Evolutionary conservation across 148 eudicot species (phyloP), one percentile per base, ranked within the genome.

Genomic region (Fagopyrum esculentum): DNA sequence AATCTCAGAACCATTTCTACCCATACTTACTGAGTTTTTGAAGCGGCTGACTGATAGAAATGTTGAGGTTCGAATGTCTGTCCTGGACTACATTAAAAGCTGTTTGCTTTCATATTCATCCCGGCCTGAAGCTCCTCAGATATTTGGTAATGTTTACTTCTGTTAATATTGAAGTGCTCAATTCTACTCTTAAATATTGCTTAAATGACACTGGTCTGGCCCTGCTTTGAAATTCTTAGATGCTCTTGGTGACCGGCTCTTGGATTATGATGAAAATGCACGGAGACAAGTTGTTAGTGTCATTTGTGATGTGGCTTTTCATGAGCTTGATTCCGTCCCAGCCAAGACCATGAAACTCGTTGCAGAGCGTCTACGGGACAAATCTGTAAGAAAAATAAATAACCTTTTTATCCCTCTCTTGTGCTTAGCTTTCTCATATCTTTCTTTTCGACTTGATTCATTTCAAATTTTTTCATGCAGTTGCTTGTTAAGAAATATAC

Each of bases 251-350:
- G 98, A 95, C 78, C 93, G 98, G 82, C 88, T 95, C 81, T 80
- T 95, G 90, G 99, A 95, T 83, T 88, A 90, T 76, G 99, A 95
- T 80, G 98, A 95, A 82, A 92, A 83, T 84, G 89, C 92, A 63
- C 94, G 98, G 56, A 93, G 87, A 82, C 92, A 87, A 92, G 99
- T 90, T 80, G 98, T 95, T 76, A 85, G 86, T 73, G 98, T 90
- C 15, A 85, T 90, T 45, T 90, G 92, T 81, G 99, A 95, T 78
- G 94, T 89, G 66, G 98, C 92, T 61, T 89, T 91, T 70, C 78
- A 79, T 82, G 83, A 85, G 72, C 86, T 85, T 30, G 69, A 87
- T 80, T 95, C 93, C 54, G 76, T 95, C 80, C 89, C 92, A 5
- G 87, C 85, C 81, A 91, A 90, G 77, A 87, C 88, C 49, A 79